These are phyloP conservation scores for Fusarium marasasianum DNA, from an alignment of 2,329 filamentous ascomycete genomes.

Conservation along the genomic window DNA sequence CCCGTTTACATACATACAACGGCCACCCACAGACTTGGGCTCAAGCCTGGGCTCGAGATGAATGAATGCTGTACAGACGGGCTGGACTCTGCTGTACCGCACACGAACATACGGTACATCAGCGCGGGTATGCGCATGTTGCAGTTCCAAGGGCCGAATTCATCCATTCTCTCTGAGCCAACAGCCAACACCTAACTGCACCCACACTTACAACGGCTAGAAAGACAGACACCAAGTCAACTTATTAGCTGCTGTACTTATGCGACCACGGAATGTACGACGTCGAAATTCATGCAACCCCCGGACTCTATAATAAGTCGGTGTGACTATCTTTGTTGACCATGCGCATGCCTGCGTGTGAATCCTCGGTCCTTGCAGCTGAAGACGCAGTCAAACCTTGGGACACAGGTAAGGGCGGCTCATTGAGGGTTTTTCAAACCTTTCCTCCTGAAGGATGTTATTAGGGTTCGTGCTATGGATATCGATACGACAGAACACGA, in stretches of 20 bases:
- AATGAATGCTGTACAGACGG: not conserved
- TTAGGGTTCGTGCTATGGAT: conserved; percentile 17
- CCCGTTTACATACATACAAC: conserved; percentile 9
- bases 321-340: conserved; percentile 38
- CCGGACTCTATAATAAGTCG: conserved; percentile 39
- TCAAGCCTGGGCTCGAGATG: conserved; percentile 10
- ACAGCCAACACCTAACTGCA: not conserved
- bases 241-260: not conserved
- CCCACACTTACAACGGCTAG: not conserved
- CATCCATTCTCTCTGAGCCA: conserved; percentile 8
- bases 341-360: conserved; percentile 32
- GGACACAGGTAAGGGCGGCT: conserved; percentile 5
- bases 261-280: conserved; percentile 30
- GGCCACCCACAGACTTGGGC: conserved; percentile 31
- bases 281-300: conserved; percentile 41
- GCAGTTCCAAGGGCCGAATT: conserved; percentile 1
- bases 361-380: conserved; percentile 37
- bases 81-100: conserved; percentile 7
- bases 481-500: conserved; percentile 25
- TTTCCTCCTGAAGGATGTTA: not conserved
- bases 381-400: not conserved
- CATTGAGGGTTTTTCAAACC: not conserved
- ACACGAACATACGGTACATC: conserved; percentile 10
- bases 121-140: conserved; percentile 23
- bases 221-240: not conserved